Evolutionary conservation across 352 stramenopile species (phyloP).

Genomic region (Phytophthora uliginosa): DNA sequence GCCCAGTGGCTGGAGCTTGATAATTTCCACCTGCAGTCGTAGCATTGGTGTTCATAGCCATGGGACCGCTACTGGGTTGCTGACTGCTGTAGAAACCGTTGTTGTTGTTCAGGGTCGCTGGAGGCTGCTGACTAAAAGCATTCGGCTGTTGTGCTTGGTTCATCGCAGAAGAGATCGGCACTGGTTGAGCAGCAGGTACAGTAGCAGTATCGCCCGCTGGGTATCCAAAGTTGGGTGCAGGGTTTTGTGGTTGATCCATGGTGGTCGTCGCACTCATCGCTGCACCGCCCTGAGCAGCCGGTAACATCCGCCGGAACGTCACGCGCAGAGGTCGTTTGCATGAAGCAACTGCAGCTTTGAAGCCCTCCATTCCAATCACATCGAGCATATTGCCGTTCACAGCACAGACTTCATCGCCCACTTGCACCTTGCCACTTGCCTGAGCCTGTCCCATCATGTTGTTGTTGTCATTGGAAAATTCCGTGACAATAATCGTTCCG

Average conservation of each 20-base stretch:
- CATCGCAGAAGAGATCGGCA: slow-evolving; percentile 19
- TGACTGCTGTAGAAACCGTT: slow-evolving; percentile 28
- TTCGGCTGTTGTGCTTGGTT: slow-evolving; percentile 29
- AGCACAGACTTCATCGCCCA: slow-evolving; percentile 85
- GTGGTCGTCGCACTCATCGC: slow-evolving; percentile 9
- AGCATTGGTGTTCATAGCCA: slow-evolving; percentile 13
- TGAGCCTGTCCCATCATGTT: slow-evolving; percentile 81
- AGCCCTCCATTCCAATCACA: slow-evolving; percentile 84
- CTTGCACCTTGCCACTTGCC: slow-evolving; percentile 70
- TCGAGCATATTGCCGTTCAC: slow-evolving; percentile 77
- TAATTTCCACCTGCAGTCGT: slow-evolving; percentile 21
- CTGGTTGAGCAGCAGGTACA: slow-evolving; percentile 12
- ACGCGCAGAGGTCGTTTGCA: slow-evolving; percentile 75
- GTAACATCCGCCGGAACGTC: slow-evolving; percentile 65
- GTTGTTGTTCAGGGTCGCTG: slow-evolving; percentile 10
- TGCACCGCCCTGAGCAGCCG: slow-evolving; percentile 3
- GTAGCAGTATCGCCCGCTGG: slow-evolving; percentile 8
- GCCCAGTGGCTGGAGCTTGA: slow-evolving; percentile 6
- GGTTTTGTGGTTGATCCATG: slow-evolving; percentile 10
- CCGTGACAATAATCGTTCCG: slow-evolving; percentile 81
- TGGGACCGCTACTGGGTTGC: slow-evolving; percentile 21
- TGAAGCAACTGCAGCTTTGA: slow-evolving; percentile 73
- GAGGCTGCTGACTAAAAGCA: slow-evolving; percentile 26
- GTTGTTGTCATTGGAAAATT: slow-evolving; percentile 80
- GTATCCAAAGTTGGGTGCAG: slow-evolving; percentile 12